Evolutionary conservation across 2,329 filamentous ascomycete genomes (phyloP).

Genomic region (Plenodomus biglobosus): DNA sequence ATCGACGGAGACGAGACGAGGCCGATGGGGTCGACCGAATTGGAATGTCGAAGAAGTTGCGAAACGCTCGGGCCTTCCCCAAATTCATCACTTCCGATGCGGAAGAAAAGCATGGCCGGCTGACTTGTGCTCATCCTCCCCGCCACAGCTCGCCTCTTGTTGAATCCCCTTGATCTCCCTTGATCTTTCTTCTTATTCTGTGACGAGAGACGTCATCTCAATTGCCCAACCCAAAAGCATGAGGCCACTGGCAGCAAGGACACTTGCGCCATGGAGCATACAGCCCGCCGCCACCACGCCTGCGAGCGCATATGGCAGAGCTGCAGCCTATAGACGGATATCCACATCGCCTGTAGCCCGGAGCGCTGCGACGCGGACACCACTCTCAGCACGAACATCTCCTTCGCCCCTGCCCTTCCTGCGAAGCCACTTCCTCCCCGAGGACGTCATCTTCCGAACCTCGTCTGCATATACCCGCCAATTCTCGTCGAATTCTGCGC

Average conservation of each 20-base stretch:
- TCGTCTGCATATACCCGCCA: slow-evolving; percentile 49
- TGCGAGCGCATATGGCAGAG: slow-evolving; percentile 48
- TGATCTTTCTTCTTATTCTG: no score
- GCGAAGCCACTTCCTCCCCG: slow-evolving; percentile 48
- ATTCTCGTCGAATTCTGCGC: slow-evolving; percentile 46
- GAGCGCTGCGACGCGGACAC: slow-evolving; percentile 27
- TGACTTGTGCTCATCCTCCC: slow-evolving; percentile 24
- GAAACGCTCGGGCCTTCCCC: slow-evolving; percentile 20
- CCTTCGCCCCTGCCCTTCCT: slow-evolving; percentile 36
- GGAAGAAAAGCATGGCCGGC: slow-evolving; percentile 27
- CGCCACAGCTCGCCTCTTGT: slow-evolving; percentile 8
- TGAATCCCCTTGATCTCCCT: background rate
- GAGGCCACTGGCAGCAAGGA: slow-evolving; percentile 47
- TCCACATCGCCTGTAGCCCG: slow-evolving; percentile 26
- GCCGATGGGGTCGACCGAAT: slow-evolving; percentile 5
- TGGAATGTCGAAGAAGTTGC: slow-evolving; percentile 26
- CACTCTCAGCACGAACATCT: slow-evolving; percentile 7
- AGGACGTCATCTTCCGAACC: slow-evolving; percentile 44
- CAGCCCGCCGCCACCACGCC: slow-evolving; percentile 43
- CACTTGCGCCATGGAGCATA: slow-evolving; percentile 45
- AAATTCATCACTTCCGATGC: slow-evolving; percentile 14
- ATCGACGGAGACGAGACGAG: slow-evolving; percentile 5
- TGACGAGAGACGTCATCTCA: background rate
- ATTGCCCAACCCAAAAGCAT: slow-evolving; percentile 41
- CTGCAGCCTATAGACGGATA: slow-evolving; percentile 54